Evolutionary conservation across 495 filamentous ascomycete species (phyloP).

Genomic region (Talaromyces trachyspermus): DNA sequence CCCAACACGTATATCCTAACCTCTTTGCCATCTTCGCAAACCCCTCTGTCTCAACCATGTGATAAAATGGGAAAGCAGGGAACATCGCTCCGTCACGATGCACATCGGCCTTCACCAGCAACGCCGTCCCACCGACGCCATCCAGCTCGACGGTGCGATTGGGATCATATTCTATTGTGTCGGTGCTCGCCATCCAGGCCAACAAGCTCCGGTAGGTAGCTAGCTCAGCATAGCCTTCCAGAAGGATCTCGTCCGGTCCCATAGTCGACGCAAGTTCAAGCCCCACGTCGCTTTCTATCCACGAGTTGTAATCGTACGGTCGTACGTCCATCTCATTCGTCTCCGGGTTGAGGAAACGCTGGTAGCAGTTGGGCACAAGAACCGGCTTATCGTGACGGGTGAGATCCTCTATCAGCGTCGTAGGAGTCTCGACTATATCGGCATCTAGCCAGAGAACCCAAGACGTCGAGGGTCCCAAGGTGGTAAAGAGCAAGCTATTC

Average conservation of each 20-base stretch:
- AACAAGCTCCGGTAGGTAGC: conserved; percentile 86
- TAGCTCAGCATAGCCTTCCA: conserved; percentile 90
- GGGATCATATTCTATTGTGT: conserved; percentile 41
- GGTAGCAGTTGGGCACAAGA: conserved; percentile 92
- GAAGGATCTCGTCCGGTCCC: conserved; percentile 81
- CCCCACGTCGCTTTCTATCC: conserved; percentile 79
- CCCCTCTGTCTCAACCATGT: conserved; percentile 94
- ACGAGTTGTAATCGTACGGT: conserved; percentile 95
- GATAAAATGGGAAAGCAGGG: conserved; percentile 90
- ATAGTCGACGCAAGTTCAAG: conserved; percentile 67
- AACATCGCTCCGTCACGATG: conserved; percentile 99
- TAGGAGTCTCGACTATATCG: conserved; percentile 85
- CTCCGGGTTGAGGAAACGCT: conserved; percentile 71
- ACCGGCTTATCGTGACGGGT: conserved; percentile 78
- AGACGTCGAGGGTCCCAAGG: conserved; percentile 81
- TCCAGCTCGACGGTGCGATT: conserved; percentile 65
- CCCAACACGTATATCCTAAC: conserved; percentile 74
- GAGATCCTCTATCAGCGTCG: conserved; percentile 84
- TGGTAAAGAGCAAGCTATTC: conserved; percentile 95
- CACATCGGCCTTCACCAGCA: conserved; percentile 95
- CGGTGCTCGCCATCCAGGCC: conserved; percentile 65
- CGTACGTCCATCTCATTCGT: conserved; percentile 62
- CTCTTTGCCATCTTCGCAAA: conserved; percentile 95
- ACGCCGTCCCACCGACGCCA: conserved; percentile 87
- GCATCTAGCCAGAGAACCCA: conserved; percentile 97